Percentiles rank a stretch among this genome's conserved stretches.
phyloP scores from a whole-genome alignment of 306 rosid species.

The Rosa lucieae region DNA sequence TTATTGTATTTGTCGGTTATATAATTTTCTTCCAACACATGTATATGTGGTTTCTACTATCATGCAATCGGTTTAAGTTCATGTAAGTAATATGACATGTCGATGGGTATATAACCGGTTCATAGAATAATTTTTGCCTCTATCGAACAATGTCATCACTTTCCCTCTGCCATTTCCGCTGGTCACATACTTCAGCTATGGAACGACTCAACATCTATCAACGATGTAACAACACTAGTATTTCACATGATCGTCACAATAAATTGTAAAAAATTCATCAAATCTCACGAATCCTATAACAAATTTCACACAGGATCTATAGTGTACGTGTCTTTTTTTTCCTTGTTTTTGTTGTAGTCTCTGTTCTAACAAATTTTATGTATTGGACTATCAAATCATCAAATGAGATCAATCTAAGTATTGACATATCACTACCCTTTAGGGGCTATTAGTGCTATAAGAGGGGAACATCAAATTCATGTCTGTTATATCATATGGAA shows the following conservation, averaged over 20 bases:
- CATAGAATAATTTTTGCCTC: not conserved
- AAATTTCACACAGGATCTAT: not conserved
- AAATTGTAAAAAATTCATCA: not conserved
- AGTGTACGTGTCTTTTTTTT: not conserved
- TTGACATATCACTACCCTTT: not conserved
- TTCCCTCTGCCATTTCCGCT: not conserved
- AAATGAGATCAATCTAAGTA: not conserved
- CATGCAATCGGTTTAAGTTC: too few relatives aligned
- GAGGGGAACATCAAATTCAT: not conserved
- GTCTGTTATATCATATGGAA: conserved; percentile 6
- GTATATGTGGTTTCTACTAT: too few relatives aligned
- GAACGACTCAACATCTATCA: not conserved
- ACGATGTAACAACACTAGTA: not conserved
- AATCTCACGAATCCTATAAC: not conserved
- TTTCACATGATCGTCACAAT: not conserved
- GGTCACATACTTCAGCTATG: not conserved
- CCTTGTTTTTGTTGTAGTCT: not conserved
- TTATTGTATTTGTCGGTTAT: not conserved
- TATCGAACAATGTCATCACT: not conserved
- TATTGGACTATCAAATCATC: conserved; percentile 6
- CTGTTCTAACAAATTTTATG: not conserved
- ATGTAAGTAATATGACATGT: not conserved
- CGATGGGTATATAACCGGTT: not conserved
- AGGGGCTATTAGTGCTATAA: conserved; percentile 8
- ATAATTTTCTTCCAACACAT: too few relatives aligned